A percentile compares a stretch with the other conserved stretches of the same genome.
Evolutionary conservation across 2,329 filamentous ascomycete genomes (phyloP).

Genomic region (Rhinocladiella similis): DNA sequence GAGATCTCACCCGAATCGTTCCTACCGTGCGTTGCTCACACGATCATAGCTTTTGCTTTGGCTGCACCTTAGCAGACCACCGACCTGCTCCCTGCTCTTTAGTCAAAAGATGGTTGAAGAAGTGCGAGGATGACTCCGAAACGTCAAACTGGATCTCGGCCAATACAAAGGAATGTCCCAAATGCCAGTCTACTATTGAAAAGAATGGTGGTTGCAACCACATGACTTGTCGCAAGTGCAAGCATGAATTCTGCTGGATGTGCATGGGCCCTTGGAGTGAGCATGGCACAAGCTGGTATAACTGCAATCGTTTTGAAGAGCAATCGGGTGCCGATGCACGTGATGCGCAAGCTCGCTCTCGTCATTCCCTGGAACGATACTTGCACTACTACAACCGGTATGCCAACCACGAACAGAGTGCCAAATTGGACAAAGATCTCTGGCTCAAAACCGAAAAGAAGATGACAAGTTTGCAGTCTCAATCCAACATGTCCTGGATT

Average conservation of each 20-base stretch:
- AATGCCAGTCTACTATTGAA: conserved; percentile 94
- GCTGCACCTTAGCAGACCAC: conserved; percentile 85
- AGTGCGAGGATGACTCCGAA: conserved; percentile 96
- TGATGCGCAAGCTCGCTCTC: conserved; percentile 86
- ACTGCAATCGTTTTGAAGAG: conserved; percentile 96
- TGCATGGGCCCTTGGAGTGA: conserved; percentile 99
- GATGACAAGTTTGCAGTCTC: conserved; percentile 93
- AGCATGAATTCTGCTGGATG: conserved; percentile 99
- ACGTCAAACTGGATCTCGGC: conserved; percentile 99
- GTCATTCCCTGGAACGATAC: conserved; percentile 91
- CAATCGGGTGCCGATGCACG: conserved; percentile 89
- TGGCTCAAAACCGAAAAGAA: conserved; percentile 97
- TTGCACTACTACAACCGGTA: conserved; percentile 99
- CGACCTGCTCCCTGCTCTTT: conserved; percentile 88
- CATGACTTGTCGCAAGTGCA: conserved; percentile 96
- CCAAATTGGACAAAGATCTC: conserved; percentile 93
- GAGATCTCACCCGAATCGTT: conserved; percentile 79
- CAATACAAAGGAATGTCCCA: conserved; percentile 97
- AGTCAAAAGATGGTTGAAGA: conserved; percentile 95
- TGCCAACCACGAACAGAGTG: conserved; percentile 97
- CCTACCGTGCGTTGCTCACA: conserved; percentile 87
- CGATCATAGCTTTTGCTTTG: conserved; percentile 89
- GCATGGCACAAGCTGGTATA: conserved; percentile 99
- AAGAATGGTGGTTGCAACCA: conserved; percentile 99
- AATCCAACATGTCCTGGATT: conserved; percentile 97